These are phyloP conservation scores for Euphorbia tirucalli DNA, from an alignment of 345 rosid species.

Conservation along the genomic window DNA sequence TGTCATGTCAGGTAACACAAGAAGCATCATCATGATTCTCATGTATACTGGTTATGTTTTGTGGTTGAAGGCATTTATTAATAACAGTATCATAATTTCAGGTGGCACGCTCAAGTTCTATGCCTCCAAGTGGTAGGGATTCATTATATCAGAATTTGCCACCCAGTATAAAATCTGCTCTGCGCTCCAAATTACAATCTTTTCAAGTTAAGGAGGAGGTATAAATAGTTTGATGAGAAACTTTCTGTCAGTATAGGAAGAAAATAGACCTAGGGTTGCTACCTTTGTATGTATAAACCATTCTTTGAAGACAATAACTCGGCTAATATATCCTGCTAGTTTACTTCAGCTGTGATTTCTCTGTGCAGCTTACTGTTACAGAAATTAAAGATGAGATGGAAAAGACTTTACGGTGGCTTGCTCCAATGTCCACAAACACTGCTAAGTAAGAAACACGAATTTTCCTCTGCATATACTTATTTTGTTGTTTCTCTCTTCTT, in stretches of 20 bases:
- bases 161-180: conserved; percentile 50
- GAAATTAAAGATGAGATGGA: conserved; percentile 80
- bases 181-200: conserved; percentile 52
- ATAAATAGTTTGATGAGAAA: conserved; percentile 6
- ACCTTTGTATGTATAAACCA: background rate
- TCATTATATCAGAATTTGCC: conserved; percentile 68
- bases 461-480: background rate
- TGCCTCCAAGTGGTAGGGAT: conserved; percentile 66
- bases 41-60: background rate
- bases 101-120: conserved; percentile 69
- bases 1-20: background rate
- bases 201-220: conserved; percentile 67
- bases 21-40: background rate
- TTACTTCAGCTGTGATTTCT: conserved; percentile 1
- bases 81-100: conserved; percentile 19
- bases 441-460: conserved; percentile 52
- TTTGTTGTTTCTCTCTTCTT: background rate
- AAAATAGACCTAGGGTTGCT: no score
- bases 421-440: conserved; percentile 75
- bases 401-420: conserved; percentile 82
- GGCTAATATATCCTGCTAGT: background rate
- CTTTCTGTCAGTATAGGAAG: background rate
- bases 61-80: background rate
- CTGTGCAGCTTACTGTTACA: conserved; percentile 49
- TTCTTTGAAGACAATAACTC: background rate